Evolutionary conservation across 495 filamentous ascomycete genomes (phyloP).

Genomic region (Glarea lozoyensis): DNA sequence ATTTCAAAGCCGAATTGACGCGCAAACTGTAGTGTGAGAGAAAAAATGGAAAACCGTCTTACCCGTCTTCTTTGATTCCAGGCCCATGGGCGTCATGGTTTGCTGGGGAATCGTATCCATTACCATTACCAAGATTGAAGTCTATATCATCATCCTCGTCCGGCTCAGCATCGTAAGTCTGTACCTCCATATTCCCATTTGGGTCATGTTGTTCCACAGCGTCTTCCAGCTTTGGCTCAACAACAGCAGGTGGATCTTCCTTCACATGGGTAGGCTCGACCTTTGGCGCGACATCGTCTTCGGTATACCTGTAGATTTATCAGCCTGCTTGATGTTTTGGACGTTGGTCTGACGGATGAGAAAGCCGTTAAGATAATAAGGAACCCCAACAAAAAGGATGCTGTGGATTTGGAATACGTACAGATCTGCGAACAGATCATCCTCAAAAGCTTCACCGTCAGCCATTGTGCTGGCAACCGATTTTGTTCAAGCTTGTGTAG

Average conservation of each 20-base stretch:
- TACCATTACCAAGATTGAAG: constrained; percentile 42
- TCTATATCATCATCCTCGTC: constrained; percentile 57
- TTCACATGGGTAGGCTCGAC: constrained; percentile 24
- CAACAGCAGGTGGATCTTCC: constrained; percentile 12
- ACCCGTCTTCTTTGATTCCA: constrained; percentile 98
- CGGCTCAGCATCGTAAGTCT: constrained; percentile 26
- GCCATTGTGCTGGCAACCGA: no score
- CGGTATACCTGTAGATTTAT: constrained; percentile 59
- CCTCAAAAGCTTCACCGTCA: constrained; percentile 84
- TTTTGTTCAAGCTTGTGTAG: no score
- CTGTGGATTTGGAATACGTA: constrained; percentile 38
- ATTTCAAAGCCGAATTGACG: constrained; percentile 6
- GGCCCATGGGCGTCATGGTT: constrained; percentile 19
- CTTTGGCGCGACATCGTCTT: constrained; percentile 62
- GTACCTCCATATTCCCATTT: constrained; percentile 38
- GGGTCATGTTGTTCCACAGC: constrained; percentile 28
- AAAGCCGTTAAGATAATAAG: no score
- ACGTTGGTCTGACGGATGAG: no score
- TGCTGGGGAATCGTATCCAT: constrained; percentile 23
- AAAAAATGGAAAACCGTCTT: constrained; percentile 46
- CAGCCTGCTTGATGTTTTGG: no score
- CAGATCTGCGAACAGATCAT: constrained; percentile 98
- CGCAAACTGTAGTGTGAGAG: constrained; percentile 9
- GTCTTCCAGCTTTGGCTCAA: no score
- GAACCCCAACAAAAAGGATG: no score